phyloP scores from a whole-genome alignment of 805 yeast genomes.

The Maudiozyma barnettii region DNA sequence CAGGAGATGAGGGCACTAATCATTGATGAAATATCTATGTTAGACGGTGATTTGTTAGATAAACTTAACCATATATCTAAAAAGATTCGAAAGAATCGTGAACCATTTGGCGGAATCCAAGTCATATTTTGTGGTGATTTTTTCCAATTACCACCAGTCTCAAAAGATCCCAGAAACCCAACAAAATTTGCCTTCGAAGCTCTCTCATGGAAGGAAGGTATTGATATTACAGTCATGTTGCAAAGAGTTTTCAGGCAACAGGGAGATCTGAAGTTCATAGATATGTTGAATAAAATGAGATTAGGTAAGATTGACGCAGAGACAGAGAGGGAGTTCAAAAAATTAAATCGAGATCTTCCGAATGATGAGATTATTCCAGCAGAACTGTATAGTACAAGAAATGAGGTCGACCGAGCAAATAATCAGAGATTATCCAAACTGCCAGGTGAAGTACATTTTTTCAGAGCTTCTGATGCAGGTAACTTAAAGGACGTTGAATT shows the following conservation, averaged over 20 bases:
- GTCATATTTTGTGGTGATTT: slow-evolving; percentile 72
- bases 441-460: slow-evolving; percentile 36
- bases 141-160: slow-evolving; percentile 66
- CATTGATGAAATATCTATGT: slow-evolving; percentile 75
- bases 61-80: slow-evolving; percentile 55
- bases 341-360: slow-evolving; percentile 43
- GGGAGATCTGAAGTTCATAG: slow-evolving; percentile 59
- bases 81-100: slow-evolving; percentile 33
- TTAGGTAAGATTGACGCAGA: slow-evolving; percentile 45
- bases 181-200: slow-evolving; percentile 56
- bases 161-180: slow-evolving; percentile 22
- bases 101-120: slow-evolving; percentile 78
- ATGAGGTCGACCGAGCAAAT: slow-evolving; percentile 64
- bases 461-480: slow-evolving; percentile 50
- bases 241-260: slow-evolving; percentile 66
- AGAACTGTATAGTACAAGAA: slow-evolving; percentile 61
- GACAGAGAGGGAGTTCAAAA: slow-evolving; percentile 41
- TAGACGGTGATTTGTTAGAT: slow-evolving; percentile 58
- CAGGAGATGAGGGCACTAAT: slow-evolving; percentile 45
- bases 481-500: slow-evolving; percentile 31
- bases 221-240: slow-evolving; percentile 48
- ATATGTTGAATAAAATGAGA: slow-evolving; percentile 69
- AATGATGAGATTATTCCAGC: slow-evolving; percentile 62
- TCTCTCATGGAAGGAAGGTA: slow-evolving; percentile 48
- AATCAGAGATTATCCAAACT: slow-evolving; percentile 37